Base-by-base conservation (phyloP, 164 flowering plant species). In the Magnolia officinalis region DNA sequence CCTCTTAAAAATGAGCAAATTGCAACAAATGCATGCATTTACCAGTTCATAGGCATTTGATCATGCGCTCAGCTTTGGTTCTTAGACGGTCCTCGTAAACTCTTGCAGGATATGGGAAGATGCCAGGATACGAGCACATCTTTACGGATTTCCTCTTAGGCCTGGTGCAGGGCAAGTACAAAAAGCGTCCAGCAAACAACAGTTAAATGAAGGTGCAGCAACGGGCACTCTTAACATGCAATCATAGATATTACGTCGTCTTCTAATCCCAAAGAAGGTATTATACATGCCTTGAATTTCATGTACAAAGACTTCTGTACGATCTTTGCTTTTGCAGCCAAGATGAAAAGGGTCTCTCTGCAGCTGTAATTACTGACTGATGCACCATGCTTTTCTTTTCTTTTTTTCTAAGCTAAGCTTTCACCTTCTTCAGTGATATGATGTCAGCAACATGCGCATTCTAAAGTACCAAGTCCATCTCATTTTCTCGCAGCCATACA, bases 71-170 rank as follows among this genome's bases (percentile, higher is more conserved):
- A 11, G 63, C 9, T 23, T 21, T 67, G 61, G 58, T 76, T 70
- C 73, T 70, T 6, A 73, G n/a, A 13, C n/a, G 10, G 8, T 29
- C 24, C 13, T 76, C 55, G 71, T 31, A 50, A 66, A 14, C 49
- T 31, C 8, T 64, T 81, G 82, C 88, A 92, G 94, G 95, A 20
- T 92, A 83, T 59, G 96, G 92, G 63, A 93, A 93, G 80, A 87
- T 93, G 92, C 98, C 98, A 1, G 96, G 80, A 59, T 93, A 92
- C 59, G 98, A 93, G 84, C 91, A 92, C 71, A 90, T 92, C 74
- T 93, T 93, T 72, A 92, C 92, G 10, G 94, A 93, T 78, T 93
- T 93, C 83, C 88, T 93, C 8, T 70, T 92, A 74, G 85, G 89
- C 81, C 81, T 93, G 78, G 85, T 72, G 49, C 84, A 85, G 52